Conservation (phyloP, 2,329 filamentous ascomycete species). For the Mycogone perniciosa region DNA sequence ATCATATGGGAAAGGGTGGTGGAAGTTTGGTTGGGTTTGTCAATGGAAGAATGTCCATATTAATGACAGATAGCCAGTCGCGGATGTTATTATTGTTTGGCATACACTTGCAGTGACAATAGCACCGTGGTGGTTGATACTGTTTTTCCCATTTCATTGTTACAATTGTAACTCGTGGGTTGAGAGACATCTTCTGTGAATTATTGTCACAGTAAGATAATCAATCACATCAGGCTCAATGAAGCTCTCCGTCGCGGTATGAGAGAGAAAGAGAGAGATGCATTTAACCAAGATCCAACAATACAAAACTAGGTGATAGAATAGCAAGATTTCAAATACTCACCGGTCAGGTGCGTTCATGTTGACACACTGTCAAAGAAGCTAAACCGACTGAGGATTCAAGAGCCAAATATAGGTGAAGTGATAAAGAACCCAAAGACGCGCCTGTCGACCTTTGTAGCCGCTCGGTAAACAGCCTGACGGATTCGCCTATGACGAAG, state of each 20-base stretch:
- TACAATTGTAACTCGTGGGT: not conserved
- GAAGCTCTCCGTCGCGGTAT: no score
- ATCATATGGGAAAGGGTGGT: no score
- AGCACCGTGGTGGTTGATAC: not conserved
- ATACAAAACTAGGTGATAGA: not conserved
- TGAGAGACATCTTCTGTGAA: no score
- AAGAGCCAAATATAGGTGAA: not conserved
- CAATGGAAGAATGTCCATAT: no score
- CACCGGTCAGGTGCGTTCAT: slow-evolving; percentile 55
- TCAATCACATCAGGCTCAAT: no score
- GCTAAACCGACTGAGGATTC: not conserved
- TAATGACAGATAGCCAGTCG: not conserved
- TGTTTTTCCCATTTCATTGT: not conserved
- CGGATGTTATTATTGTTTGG: not conserved
- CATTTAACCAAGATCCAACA: no score
- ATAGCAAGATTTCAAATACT: slow-evolving; percentile 20
- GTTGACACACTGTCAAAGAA: slow-evolving; percentile 15
- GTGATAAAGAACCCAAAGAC: not conserved
- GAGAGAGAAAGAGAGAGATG: no score
- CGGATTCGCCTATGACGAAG: not conserved
- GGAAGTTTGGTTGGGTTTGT: no score
- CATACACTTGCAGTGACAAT: slow-evolving; percentile 2
- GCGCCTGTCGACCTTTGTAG: not conserved
- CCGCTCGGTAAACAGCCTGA: not conserved
- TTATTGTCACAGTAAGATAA: no score